Base-by-base conservation (phyloP, 2,329 filamentous ascomycete species). In the Elsinoe batatas region DNA sequence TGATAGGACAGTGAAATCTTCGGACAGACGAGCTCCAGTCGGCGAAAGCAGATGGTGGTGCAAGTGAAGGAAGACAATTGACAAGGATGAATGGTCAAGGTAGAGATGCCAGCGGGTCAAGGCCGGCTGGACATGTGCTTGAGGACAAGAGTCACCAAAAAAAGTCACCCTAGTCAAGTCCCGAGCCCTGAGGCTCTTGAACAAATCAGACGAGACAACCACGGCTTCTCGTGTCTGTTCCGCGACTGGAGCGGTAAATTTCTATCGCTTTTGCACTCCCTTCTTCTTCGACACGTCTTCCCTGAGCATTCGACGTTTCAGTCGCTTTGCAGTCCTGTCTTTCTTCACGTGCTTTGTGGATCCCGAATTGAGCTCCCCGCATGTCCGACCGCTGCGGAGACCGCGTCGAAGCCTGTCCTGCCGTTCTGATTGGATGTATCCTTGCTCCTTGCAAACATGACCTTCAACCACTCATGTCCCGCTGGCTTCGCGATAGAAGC, bases 401-500 rank as follows among this genome's bases (percentile, higher is more conserved):
- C 40, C 40, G 40, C 40, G 22, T 49, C 11, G 8, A 49, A 49
- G 44, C 20, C 40, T 44, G 40, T 30, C 20, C 26, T 3, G 40
- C 40, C 17, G 18, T 3, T 13, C 20, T 44, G 40, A 44, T 44
- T 44, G 26, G 32, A 20, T 12, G 43, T 26, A 35, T 49, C 17
- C 44, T 33, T 49, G 44, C 26, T 54, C n/a, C 51, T 38, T 32
- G 51, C 22, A 54, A 22, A 33, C 33, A 26, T n/a, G 40, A 22
- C 40, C 26, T 26, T 13, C 26, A 26, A 33, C 26, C 33, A 20
- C 43, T 74, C 68, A 84, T 55, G 74, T 76, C 12, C 87, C 87
- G 17, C 84, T 90, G 50, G 89, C 89, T 72, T 95, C 89, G 40
- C 89, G 77, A 67, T 94, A 95, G 69, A 95, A 90, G 1, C 83